Conservation (phyloP, 768 basidiomycete species). For the Xerocomellus dryophilus region DNA sequence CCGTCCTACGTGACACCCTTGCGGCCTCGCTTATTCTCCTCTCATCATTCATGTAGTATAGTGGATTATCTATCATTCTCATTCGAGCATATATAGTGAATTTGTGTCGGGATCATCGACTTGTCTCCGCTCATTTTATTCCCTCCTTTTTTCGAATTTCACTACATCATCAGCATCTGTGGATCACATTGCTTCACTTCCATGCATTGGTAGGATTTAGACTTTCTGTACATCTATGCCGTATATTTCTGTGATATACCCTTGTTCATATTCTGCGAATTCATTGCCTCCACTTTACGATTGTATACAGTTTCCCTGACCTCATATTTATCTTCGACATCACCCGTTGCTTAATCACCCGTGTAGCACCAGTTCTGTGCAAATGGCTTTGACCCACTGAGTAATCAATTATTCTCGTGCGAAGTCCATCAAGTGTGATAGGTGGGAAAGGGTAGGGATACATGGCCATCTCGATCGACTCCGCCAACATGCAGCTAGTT, state of each 20-base stretch:
- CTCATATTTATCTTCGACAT: slow-evolving; percentile 5
- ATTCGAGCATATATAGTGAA: slow-evolving; percentile 3
- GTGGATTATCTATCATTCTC: slow-evolving; percentile 2
- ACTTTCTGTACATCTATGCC: slow-evolving; percentile 18
- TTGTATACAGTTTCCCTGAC: slow-evolving; percentile 20
- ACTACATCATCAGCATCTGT: slow-evolving; percentile 8
- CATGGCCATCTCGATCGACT: background rate
- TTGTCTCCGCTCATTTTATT: slow-evolving; percentile 2
- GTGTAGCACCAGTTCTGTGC: slow-evolving; percentile 21
- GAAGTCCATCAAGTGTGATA: background rate
- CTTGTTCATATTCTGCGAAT: slow-evolving; percentile 10
- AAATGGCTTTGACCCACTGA: slow-evolving; percentile 7
- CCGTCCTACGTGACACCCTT: slow-evolving; percentile 15
- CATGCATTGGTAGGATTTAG: slow-evolving; percentile 26
- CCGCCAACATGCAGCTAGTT: slow-evolving; percentile 19
- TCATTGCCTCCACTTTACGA: slow-evolving; percentile 12
- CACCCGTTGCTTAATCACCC: slow-evolving; percentile 12
- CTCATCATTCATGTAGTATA: slow-evolving; percentile 13
- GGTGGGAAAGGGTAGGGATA: slow-evolving; percentile 3
- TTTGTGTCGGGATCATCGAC: background rate
- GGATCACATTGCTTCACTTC: slow-evolving; percentile 3
- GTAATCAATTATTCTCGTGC: slow-evolving; percentile 9
- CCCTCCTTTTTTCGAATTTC: background rate
- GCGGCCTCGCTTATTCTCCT: background rate
- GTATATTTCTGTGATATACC: slow-evolving; percentile 4